These are phyloP conservation scores for Monascus ruber DNA, from an alignment of 2,329 filamentous ascomycete genomes.

Conservation along the genomic window DNA sequence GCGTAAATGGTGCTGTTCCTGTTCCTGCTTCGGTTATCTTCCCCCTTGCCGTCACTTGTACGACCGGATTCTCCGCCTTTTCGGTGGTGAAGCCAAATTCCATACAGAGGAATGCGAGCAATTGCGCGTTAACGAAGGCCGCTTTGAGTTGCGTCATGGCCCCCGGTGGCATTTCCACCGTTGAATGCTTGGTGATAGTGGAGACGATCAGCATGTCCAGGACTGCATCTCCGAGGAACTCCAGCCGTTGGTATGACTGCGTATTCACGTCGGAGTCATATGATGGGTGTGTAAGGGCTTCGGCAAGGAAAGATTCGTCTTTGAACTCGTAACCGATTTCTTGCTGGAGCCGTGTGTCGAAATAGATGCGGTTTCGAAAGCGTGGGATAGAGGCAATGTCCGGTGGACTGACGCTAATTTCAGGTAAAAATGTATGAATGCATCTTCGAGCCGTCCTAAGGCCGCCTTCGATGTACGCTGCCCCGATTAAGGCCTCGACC, in stretches of 20 bases:
- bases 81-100: conserved; percentile 24
- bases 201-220: conserved; percentile 65
- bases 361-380: conserved; percentile 3
- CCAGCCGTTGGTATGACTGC: conserved; percentile 59
- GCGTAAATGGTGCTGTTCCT: conserved; percentile 1
- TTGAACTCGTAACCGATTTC: conserved; percentile 57
- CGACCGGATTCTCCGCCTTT: background rate
- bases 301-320: conserved; percentile 56
- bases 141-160: conserved; percentile 69
- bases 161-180: conserved; percentile 36
- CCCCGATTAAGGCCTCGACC: conserved; percentile 73
- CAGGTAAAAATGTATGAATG: conserved; percentile 54
- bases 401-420: conserved; percentile 27
- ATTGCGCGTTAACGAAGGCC: conserved; percentile 66
- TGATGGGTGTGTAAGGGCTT: conserved; percentile 73
- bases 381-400: conserved; percentile 1
- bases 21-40: conserved; percentile 6
- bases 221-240: conserved; percentile 78
- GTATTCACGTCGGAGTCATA: conserved; percentile 41
- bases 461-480: conserved; percentile 58
- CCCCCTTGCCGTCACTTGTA: background rate
- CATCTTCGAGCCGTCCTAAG: conserved; percentile 51
- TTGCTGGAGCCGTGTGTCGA: conserved; percentile 9
- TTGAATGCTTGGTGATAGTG: conserved; percentile 18
- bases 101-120: conserved; percentile 67